These are phyloP conservation scores for Microbotryum lychnidis-dioicae DNA, from an alignment of 1,284 basidiomycete genomes.

Conservation along the genomic window DNA sequence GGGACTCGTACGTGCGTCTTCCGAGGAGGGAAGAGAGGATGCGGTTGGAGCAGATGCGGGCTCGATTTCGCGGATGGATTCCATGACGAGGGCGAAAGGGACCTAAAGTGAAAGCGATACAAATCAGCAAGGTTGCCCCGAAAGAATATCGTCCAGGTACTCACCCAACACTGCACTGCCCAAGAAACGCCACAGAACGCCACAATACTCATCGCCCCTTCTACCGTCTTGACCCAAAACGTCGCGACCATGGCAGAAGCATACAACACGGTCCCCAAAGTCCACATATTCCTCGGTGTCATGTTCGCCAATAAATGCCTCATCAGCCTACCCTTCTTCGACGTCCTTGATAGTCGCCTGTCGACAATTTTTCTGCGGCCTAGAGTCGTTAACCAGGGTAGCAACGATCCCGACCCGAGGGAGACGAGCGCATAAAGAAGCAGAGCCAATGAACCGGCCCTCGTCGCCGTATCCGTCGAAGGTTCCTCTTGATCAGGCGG, in stretches of 20 bases:
- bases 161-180: slow-evolving; percentile 78
- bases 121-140: neutral
- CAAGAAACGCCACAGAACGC: slow-evolving; percentile 81
- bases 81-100: slow-evolving; percentile 36
- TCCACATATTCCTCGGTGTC: slow-evolving; percentile 86
- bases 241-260: slow-evolving; percentile 67
- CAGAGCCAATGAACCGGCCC: slow-evolving; percentile 73
- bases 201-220: slow-evolving; percentile 67
- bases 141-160: neutral
- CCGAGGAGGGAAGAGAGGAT: neutral
- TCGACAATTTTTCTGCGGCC: slow-evolving; percentile 6
- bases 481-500: slow-evolving; percentile 45
- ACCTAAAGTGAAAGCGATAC: slow-evolving; percentile 12
- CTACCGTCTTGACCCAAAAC: slow-evolving; percentile 68
- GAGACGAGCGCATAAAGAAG: slow-evolving; percentile 67
- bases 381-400: slow-evolving; percentile 62
- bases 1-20: neutral
- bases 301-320: slow-evolving; percentile 43
- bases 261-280: slow-evolving; percentile 63
- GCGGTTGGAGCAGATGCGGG: neutral
- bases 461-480: slow-evolving; percentile 62
- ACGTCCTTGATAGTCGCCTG: slow-evolving; percentile 18
- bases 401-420: slow-evolving; percentile 57
- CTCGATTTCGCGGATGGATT: slow-evolving; percentile 30
- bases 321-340: slow-evolving; percentile 30